A percentile compares a stretch with the other conserved stretches of the same genome.
Evolutionary conservation across 352 stramenopile species (phyloP).

Genomic region (Globisporangium ultimum): DNA sequence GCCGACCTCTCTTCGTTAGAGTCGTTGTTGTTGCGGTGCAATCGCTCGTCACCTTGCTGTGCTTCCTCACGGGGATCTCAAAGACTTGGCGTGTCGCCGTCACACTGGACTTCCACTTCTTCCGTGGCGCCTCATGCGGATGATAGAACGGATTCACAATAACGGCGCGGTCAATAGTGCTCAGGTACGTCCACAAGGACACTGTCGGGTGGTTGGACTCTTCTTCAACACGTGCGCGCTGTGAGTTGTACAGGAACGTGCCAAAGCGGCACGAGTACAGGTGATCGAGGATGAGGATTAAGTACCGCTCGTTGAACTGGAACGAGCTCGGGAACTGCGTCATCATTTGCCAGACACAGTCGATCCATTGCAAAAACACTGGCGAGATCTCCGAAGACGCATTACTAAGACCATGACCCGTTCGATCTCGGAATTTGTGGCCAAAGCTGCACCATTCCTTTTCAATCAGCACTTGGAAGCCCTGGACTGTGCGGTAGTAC

Average conservation of each 20-base stretch:
- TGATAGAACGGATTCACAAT: constrained; percentile 79
- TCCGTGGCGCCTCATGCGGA: constrained; percentile 32
- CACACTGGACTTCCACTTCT: constrained; percentile 52
- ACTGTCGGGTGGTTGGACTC: constrained; percentile 50
- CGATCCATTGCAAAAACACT: constrained; percentile 94
- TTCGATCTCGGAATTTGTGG: constrained; percentile 85
- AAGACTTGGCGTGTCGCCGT: constrained; percentile 59
- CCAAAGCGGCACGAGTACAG: constrained; percentile 81
- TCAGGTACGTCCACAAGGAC: constrained; percentile 79
- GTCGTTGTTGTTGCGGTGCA: constrained; percentile 5
- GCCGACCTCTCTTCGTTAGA: constrained; percentile 2
- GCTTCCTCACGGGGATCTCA: constrained; percentile 24
- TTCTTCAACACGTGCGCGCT: constrained; percentile 59
- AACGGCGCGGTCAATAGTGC: constrained; percentile 50
- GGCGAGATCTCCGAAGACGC: constrained; percentile 94
- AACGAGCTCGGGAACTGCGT: constrained; percentile 77
- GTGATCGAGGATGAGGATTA: constrained; percentile 81
- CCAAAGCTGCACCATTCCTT: constrained; percentile 91
- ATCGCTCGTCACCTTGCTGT: background rate
- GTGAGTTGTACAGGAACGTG: constrained; percentile 97
- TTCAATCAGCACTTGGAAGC: constrained; percentile 84
- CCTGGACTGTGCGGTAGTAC: constrained; percentile 86
- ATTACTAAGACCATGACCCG: constrained; percentile 45
- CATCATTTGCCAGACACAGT: constrained; percentile 84
- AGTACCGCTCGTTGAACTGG: constrained; percentile 83